These are phyloP conservation scores for Terana coerulea DNA, from an alignment of 768 basidiomycete species.

Conservation along the genomic window DNA sequence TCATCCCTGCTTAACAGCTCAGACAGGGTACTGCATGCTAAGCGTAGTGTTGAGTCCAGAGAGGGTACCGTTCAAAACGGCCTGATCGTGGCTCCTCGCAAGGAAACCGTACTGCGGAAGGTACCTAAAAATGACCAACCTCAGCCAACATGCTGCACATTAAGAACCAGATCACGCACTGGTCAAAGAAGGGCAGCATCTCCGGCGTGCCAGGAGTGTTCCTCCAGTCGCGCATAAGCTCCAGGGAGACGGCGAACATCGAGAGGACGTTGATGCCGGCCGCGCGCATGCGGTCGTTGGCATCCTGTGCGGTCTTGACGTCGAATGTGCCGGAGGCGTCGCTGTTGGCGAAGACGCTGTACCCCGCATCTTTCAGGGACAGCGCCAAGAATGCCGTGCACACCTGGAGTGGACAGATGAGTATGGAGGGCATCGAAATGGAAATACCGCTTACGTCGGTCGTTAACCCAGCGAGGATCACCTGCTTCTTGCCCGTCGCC, in stretches of 20 bases:
- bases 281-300: slow-evolving; percentile 45
- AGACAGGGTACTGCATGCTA: not conserved
- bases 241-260: slow-evolving; percentile 39
- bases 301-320: slow-evolving; percentile 37
- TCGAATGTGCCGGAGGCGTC: slow-evolving; percentile 44
- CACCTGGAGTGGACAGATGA: slow-evolving; percentile 27
- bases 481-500: slow-evolving; percentile 46
- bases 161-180: slow-evolving; percentile 27
- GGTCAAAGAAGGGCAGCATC: slow-evolving; percentile 42
- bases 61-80: slow-evolving; percentile 25
- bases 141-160: not conserved
- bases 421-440: not conserved
- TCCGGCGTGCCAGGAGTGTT: slow-evolving; percentile 40
- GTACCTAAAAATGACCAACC: slow-evolving; percentile 20
- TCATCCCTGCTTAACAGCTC: no score
- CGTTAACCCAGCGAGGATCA: slow-evolving; percentile 46
- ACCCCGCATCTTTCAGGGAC: slow-evolving; percentile 42
- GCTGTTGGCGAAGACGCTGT: slow-evolving; percentile 44
- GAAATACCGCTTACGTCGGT: slow-evolving; percentile 37
- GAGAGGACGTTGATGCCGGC: slow-evolving; percentile 45
- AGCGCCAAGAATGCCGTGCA: slow-evolving; percentile 47
- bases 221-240: slow-evolving; percentile 52
- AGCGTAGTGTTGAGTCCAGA: slow-evolving; percentile 16
- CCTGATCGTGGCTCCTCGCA: slow-evolving; percentile 30
- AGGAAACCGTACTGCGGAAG: slow-evolving; percentile 30